A percentile compares a stretch with the other conserved stretches of the same genome.
phyloP scores from a whole-genome alignment of 2,329 filamentous ascomycete genomes.

The Neonectria sp. region DNA sequence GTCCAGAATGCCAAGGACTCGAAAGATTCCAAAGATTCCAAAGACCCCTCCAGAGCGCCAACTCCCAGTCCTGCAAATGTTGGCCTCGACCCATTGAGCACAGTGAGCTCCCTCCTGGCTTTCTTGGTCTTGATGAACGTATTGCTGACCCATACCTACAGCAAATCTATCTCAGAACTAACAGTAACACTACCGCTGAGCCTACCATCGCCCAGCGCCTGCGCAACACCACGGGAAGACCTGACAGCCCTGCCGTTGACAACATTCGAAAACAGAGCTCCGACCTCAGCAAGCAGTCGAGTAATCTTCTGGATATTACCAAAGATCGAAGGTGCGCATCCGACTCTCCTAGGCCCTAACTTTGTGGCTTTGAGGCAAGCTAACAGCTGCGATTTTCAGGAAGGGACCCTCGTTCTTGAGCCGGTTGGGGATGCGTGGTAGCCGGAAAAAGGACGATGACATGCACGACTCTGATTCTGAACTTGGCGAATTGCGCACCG shows the following conservation, averaged over 20 bases:
- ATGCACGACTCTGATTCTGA: slow-evolving; percentile 78
- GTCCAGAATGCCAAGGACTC: slow-evolving; percentile 59
- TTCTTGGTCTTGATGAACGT: background rate
- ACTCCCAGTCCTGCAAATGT: slow-evolving; percentile 45
- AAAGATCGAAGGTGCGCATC: slow-evolving; percentile 78
- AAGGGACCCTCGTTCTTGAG: slow-evolving; percentile 94
- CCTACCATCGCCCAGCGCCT: slow-evolving; percentile 69
- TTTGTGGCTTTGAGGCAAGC: slow-evolving; percentile 12
- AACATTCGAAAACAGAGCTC: slow-evolving; percentile 56
- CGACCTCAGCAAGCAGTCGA: slow-evolving; percentile 58
- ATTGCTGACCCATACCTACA: slow-evolving; percentile 31
- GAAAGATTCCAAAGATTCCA: slow-evolving; percentile 54
- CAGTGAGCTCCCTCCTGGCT: slow-evolving; percentile 44
- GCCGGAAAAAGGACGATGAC: slow-evolving; percentile 80
- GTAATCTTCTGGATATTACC: slow-evolving; percentile 58
- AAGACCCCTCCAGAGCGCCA: slow-evolving; percentile 45
- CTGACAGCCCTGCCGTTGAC: slow-evolving; percentile 67
- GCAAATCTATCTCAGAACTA: slow-evolving; percentile 59
- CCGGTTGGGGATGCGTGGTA: slow-evolving; percentile 79
- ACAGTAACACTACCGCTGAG: slow-evolving; percentile 50
- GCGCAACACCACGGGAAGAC: slow-evolving; percentile 63
- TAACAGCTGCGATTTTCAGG: slow-evolving; percentile 59
- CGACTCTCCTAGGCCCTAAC: background rate
- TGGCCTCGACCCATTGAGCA: slow-evolving; percentile 58
- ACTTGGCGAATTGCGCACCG: slow-evolving; percentile 75